Percentiles rank a stretch among this genome's conserved stretches.
Conservation (phyloP, 2,329 filamentous ascomycete species). For the Diaporthe citrichinensis region DNA sequence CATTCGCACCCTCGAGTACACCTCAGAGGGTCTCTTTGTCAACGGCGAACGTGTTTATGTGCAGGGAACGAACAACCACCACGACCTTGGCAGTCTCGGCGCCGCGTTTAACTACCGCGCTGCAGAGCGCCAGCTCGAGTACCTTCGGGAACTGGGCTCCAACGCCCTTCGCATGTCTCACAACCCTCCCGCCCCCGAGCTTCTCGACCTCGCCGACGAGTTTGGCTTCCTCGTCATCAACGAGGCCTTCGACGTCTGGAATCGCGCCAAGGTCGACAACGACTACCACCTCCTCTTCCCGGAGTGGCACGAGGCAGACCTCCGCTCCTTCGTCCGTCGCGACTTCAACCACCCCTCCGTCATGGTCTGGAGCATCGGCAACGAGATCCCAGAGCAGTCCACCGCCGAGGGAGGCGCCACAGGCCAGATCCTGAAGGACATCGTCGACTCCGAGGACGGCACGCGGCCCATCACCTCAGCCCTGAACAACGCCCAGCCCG, state of each 20-base stretch:
- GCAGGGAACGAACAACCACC: conserved; percentile 65
- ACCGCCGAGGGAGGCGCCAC: conserved; percentile 50
- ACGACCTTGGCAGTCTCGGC: conserved; percentile 65
- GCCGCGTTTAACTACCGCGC: conserved; percentile 65
- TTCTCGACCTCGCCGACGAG: conserved; percentile 63
- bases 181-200: conserved; percentile 66
- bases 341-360: conserved; percentile 70
- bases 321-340: conserved; percentile 64
- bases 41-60: conserved; percentile 61
- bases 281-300: conserved; percentile 66
- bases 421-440: conserved; percentile 55
- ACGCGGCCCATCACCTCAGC: conserved; percentile 61
- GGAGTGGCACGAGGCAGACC: conserved; percentile 68
- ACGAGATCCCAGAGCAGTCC: conserved; percentile 66
- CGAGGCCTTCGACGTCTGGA: conserved; percentile 68
- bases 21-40: conserved; percentile 58
- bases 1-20: conserved; percentile 59
- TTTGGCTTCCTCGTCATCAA: conserved; percentile 66
- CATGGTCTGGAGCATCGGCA: conserved; percentile 67
- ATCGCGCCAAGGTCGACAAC: conserved; percentile 57
- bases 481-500: conserved; percentile 61
- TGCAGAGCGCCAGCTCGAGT: conserved; percentile 62
- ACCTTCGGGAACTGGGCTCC: conserved; percentile 63
- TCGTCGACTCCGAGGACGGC: conserved; percentile 61
- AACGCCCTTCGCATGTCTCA: conserved; percentile 67